Base-by-base conservation (phyloP, 2,329 filamentous ascomycete species). In the Cladobotryum mycophilum region DNA sequence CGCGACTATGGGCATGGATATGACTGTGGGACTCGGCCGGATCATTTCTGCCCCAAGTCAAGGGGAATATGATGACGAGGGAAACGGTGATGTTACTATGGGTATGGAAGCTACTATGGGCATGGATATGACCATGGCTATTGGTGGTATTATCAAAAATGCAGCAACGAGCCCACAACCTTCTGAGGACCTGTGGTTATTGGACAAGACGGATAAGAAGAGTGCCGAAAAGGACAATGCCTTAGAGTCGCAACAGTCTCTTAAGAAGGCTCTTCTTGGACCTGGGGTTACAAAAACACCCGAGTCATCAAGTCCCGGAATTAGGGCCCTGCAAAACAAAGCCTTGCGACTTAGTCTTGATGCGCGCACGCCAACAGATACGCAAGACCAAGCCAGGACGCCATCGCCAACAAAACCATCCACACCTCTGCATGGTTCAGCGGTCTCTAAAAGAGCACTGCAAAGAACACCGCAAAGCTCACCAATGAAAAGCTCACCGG, bases 41-140 rank as follows among this genome's bases (percentile, higher is more conserved):
- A 87, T 89, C 46, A 69, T 86, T 61, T 55, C 67, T 11, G 58
- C 54, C 4, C 42, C 52, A 38, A 57, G 63, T 53, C 44, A 62
- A 56, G 63, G 63, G 12, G 69, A 70, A 4, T 70, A 61, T 5
- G 63, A 68, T 4, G 63, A 64, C 13, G 69, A 70, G 7, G 40
- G 14, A 4, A 35, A 48, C 14, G 48, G 51, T 15, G 57, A 62
- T 42, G 41, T 59, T 53, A 13, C 17, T 18, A 25, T 42, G 13
- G 55, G 42, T 17, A 53, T 47, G 4, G 60, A 58, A 41, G 52
- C 47, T 14, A 63, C 79, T 1, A 73, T 78, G 63, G 81, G 76
- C 1, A 87, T 88, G 84, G 84, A 87, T 42, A 80, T 87, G 63
- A 87, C 84, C 2, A 74, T 74, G 42, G 80, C 78, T 5, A 71